Evolutionary conservation across 805 yeast species (phyloP), one percentile per base, ranked within the genome.

Genomic region (Cyberlindnera meyerae): DNA sequence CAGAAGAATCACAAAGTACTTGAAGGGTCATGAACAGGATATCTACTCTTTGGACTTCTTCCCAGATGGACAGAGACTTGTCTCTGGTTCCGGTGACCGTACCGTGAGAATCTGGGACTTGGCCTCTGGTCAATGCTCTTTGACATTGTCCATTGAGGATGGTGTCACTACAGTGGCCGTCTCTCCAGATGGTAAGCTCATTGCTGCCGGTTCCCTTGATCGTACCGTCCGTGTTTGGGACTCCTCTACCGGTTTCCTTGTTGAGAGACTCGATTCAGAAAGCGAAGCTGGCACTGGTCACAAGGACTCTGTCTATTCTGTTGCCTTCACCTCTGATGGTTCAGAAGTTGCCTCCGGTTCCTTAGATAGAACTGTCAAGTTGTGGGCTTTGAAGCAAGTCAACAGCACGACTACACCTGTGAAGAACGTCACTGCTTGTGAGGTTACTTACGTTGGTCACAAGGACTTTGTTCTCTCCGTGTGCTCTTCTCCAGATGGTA

Each of bases 101-200:
- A 87, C 96, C 13, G 97, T 90, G 24, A 76, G 96, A 59, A 82
- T 93, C 55, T 90, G 98, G 98, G 96, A 90, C 62, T 74, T 89
- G 57, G 77, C 84, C 51, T 75, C 87, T 27, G 93, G 95, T 17
- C 88, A 85, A 65, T 86, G 96, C 60, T 79, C 88, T 16, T 71
- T 88, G 55, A 88, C 96, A 31, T 70, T 90, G 48, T 77, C 88
- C 13, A 89, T 90, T 52, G 97, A 90, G 63, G 97, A 90, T 60
- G 98, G 98, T 51, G 97, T 90, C 36, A 90, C 98, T 38, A 90
- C 98, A 0, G 97, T 90, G 31, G 96, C 97, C 15, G 90, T 90
- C 28, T 85, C 96, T 29, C 97, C 97, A 33, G 95, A 90, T 61
- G 96, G 97, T 27, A 77, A 81, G 51, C 76, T 79, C 52, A 87